Evolutionary conservation across 129 eudicot species (phyloP).

Genomic region (Pittosporum tobira): DNA sequence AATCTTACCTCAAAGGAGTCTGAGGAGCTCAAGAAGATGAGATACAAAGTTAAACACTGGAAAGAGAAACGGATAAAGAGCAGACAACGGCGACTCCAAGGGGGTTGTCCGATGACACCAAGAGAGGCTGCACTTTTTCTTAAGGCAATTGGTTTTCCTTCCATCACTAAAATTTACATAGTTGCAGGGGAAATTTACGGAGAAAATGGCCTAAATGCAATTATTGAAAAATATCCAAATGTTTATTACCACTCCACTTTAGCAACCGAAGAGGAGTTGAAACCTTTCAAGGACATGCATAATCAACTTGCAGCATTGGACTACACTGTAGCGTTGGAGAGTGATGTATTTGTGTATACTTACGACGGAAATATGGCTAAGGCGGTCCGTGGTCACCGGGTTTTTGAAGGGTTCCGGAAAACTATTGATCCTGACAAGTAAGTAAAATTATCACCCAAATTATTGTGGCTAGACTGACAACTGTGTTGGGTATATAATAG

Average conservation of each 20-base stretch:
- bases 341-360: conserved; percentile 46
- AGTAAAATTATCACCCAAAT: conserved; percentile 1
- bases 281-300: conserved; percentile 26
- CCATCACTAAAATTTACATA: conserved; percentile 48
- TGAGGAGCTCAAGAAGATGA: conserved; percentile 33
- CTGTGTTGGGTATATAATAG: too few relatives aligned
- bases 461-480: too few relatives aligned
- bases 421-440: conserved; percentile 57
- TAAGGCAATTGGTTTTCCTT: conserved; percentile 48
- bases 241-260: conserved; percentile 37
- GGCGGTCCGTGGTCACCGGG: conserved; percentile 55
- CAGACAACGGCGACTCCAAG: conserved; percentile 28
- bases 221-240: conserved; percentile 34
- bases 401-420: conserved; percentile 49
- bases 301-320: conserved; percentile 66
- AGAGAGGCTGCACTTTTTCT: conserved; percentile 59
- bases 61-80: conserved; percentile 48
- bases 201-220: conserved; percentile 28
- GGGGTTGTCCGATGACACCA: conserved; percentile 66
- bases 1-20: conserved; percentile 41
- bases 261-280: conserved; percentile 45
- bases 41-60: conserved; percentile 53
- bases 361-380: conserved; percentile 68
- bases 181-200: conserved; percentile 61
- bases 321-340: conserved; percentile 49